Evolutionary conservation across 2,329 filamentous ascomycete genomes (phyloP).

Genomic region (Calonectria fujianensis): DNA sequence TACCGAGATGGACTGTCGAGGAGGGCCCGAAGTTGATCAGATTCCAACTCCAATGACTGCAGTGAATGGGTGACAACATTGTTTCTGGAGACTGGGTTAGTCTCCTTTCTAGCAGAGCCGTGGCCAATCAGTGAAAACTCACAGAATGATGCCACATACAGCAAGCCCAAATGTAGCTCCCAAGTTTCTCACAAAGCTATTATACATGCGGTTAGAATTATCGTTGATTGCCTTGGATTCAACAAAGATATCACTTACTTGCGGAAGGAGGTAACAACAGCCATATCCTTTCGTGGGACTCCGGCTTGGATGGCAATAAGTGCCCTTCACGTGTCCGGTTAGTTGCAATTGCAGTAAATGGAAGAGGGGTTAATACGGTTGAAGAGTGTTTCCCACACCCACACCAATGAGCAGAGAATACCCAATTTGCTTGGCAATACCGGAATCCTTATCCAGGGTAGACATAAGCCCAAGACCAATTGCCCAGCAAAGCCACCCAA

Average conservation of each 20-base stretch:
- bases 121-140: neutral
- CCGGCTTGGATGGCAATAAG: constrained; percentile 74
- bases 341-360: constrained; percentile 3
- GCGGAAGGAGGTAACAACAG: constrained; percentile 65
- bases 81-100: constrained; percentile 54
- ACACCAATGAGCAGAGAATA: constrained; percentile 72
- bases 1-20: constrained; percentile 1
- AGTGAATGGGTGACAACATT: constrained; percentile 60
- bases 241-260: constrained; percentile 57
- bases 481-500: constrained; percentile 72
- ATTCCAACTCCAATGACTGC: constrained; percentile 56
- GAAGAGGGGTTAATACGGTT: constrained; percentile 61
- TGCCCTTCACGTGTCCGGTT: constrained; percentile 48
- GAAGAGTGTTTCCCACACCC: constrained; percentile 71
- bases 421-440: constrained; percentile 72
- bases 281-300: constrained; percentile 69
- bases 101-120: neutral
- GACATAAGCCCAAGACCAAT: constrained; percentile 72
- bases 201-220: constrained; percentile 11
- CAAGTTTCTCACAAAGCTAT: constrained; percentile 63
- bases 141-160: constrained; percentile 63
- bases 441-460: constrained; percentile 68
- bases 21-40: constrained; percentile 51
- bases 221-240: neutral
- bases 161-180: constrained; percentile 63